Base-by-base conservation (phyloP, 768 basidiomycete genomes). In the Leucocoprinus sp. region DNA sequence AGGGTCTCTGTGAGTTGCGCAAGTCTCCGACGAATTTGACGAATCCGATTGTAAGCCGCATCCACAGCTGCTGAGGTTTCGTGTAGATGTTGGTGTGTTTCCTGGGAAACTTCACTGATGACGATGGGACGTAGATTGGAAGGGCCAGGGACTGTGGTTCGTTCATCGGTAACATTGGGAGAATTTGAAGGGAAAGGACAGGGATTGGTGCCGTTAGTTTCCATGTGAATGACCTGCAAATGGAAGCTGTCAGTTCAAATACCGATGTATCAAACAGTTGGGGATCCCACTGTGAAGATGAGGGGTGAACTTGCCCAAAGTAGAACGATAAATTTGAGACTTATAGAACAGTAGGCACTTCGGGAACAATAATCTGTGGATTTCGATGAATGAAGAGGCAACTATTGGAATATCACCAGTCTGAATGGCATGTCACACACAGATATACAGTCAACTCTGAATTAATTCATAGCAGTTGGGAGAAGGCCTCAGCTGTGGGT, bases 61-160 rank as follows among this genome's bases (percentile, higher is more conserved):
- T 78, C 74, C 29, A 80, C 62, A 5, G 72, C 72, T n/a, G 64
- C 61, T 31, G 76, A 70, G n/a, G 76, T 74, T 45, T 70, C 66
- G 26, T 71, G 71, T 23, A 78, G 60, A 55, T 53, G 68, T 37
- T 57, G 57, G 45, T 66, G 66, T 38, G 65, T 61, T 27, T 60
- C 33, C 46, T 45, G 31, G 51, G 62, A 43, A 38, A 37, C 42
- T 39, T 44, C 48, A 28, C 22, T 23, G 17, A 42, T 24, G 15
- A 40, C 38, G 46, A 46, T 24, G 43, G 17, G 50, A 26, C 26
- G 41, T 19, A 18, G 37, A 44, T 39, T 37, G 42, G 43, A 49
- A 43, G 48, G 19, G 17, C 21, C 37, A 15, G 26, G 22, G 17
- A 9, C 14, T 35, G 51, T 27, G 15, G 24, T 21, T 15, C 11